A percentile compares a stretch with the other conserved stretches of the same genome.
Evolutionary conservation across 192 early-diverging fungal genomes (phyloP).

Genomic region (Entrophospora sp.): DNA sequence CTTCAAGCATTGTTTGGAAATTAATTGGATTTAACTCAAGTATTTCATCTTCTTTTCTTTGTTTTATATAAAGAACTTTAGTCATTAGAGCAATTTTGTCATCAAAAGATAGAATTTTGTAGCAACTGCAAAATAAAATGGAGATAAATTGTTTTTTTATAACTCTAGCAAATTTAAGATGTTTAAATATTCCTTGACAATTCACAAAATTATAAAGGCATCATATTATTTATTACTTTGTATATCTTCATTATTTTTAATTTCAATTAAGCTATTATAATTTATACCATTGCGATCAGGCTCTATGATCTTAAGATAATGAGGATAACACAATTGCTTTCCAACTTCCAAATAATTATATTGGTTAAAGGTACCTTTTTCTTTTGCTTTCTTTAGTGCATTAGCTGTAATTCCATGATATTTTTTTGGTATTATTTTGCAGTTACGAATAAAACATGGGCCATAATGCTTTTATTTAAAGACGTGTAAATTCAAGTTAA

Average conservation of each 20-base stretch:
- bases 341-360: background rate
- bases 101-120: background rate
- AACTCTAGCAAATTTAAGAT: too few relatives aligned
- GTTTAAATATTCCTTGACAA: too few relatives aligned
- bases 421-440: background rate
- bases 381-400: background rate
- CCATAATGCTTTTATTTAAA: too few relatives aligned
- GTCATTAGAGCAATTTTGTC: background rate
- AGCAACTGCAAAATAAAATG: too few relatives aligned
- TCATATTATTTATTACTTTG: too few relatives aligned
- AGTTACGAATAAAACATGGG: background rate
- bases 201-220: too few relatives aligned
- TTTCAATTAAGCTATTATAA: too few relatives aligned
- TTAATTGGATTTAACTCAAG: background rate
- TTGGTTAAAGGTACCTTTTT: background rate
- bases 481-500: too few relatives aligned
- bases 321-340: background rate
- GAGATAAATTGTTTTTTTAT: too few relatives aligned
- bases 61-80: background rate
- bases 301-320: background rate
- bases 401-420: background rate
- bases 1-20: background rate
- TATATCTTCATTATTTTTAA: too few relatives aligned
- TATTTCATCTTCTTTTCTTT: background rate
- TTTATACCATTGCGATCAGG: background rate